Evolutionary conservation across 768 basidiomycete species (phyloP).

Genomic region (Kwoniella mangroviensis): DNA sequence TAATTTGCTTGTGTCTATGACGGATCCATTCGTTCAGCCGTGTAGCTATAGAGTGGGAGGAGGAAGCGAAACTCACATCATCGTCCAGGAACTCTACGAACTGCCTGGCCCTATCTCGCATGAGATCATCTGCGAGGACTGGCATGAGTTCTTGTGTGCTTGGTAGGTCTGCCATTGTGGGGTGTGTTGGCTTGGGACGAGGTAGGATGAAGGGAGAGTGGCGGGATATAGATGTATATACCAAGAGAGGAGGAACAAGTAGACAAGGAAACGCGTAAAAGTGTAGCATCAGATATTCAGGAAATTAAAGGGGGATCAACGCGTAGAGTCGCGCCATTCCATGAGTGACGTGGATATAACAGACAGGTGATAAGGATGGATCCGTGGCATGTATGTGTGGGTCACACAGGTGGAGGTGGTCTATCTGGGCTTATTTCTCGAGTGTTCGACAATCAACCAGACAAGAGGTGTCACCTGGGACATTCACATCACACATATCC

Average conservation of each 20-base stretch:
- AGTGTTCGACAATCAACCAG: conserved; percentile 16
- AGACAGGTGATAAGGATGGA: not conserved
- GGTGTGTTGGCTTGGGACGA: not conserved
- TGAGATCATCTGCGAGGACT: conserved; percentile 66
- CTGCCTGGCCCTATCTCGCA: conserved; percentile 74
- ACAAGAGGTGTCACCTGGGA: not conserved
- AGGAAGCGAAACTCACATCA: conserved; percentile 43
- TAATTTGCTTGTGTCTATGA: conserved; percentile 60
- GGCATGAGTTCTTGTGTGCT: conserved; percentile 60
- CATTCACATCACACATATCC: not conserved
- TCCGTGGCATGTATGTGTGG: not conserved
- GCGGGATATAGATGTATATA: not conserved
- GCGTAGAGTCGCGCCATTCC: conserved; percentile 21
- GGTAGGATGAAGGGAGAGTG: not conserved
- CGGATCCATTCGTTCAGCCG: not conserved
- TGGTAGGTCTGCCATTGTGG: conserved; percentile 44
- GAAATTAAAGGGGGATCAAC: conserved; percentile 8
- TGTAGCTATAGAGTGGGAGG: not conserved
- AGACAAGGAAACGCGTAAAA: conserved; percentile 14
- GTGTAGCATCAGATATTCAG: conserved; percentile 16
- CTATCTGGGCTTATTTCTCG: conserved; percentile 7
- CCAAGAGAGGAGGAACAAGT: not conserved
- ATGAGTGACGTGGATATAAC: conserved; percentile 12
- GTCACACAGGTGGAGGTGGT: conserved; percentile 19
- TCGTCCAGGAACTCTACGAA: conserved; percentile 75